These are phyloP conservation scores for Trypanosoma mega DNA, from an alignment of 208 protist species.

Conservation along the genomic window DNA sequence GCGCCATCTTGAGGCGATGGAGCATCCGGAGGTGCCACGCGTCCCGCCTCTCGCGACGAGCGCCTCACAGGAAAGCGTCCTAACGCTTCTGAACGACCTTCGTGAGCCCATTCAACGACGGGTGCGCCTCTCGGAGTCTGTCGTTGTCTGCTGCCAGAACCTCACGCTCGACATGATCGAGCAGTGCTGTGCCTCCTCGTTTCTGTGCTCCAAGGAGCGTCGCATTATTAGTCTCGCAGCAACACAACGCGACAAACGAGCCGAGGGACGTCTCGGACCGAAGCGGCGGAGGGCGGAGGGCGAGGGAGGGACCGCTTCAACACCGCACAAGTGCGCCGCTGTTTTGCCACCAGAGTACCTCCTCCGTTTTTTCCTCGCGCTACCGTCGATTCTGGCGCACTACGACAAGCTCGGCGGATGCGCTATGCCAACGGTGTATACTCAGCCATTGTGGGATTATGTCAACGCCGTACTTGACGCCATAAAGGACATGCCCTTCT, in stretches of 20 bases:
- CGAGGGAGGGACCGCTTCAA: constrained; percentile 8
- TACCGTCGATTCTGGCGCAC: constrained; percentile 74
- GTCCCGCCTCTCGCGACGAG: constrained; percentile 41
- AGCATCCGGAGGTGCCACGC: constrained; percentile 44
- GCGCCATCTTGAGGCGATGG: constrained; percentile 54
- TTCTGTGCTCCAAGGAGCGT: constrained; percentile 59
- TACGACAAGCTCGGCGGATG: constrained; percentile 79
- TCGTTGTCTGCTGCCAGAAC: constrained; percentile 45
- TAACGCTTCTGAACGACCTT: constrained; percentile 52
- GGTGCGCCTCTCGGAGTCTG: constrained; percentile 22
- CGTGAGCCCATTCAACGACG: constrained; percentile 20
- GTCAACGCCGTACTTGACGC: constrained; percentile 54
- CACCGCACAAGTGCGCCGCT: constrained; percentile 38
- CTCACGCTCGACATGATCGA: constrained; percentile 73
- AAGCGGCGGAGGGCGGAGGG: constrained; percentile 15
- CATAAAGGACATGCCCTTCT: constrained; percentile 41
- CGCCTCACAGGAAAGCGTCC: constrained; percentile 31
- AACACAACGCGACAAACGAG: constrained; percentile 27
- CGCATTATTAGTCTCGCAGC: constrained; percentile 35
- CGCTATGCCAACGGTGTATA: constrained; percentile 50
- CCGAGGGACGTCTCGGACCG: constrained; percentile 9
- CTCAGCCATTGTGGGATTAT: constrained; percentile 64
- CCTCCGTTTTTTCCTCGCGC: constrained; percentile 66
- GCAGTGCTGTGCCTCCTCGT: constrained; percentile 64
- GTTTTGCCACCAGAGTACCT: constrained; percentile 82